Evolutionary conservation across 225 moss, liverwort and hornwort species (phyloP), one percentile per base, ranked within the genome.

Genomic region (Marchantia paleacea): DNA sequence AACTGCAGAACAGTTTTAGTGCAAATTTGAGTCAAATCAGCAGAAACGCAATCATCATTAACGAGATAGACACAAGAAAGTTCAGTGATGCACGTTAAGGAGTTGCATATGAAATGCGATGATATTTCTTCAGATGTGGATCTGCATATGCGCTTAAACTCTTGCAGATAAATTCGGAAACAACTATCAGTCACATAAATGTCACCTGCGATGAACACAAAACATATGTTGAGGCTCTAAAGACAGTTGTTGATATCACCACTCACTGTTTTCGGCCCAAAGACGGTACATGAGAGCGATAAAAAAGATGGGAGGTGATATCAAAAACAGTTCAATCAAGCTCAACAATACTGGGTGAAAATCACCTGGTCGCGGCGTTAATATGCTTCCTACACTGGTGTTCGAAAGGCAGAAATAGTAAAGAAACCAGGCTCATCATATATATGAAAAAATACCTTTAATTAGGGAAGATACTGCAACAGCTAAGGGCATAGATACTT

Each of bases 401-500:
- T 48, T 70, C 7, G 1, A 7, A 49, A 48, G 7, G 20, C 69
- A 39, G 7, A 18, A 70, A 19, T 66, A 28, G 12, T 19, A 70
- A 3, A 0, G 48, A 70, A 20, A 68, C 69, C 39, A 47, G 15
- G 48, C 16, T 70, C 28, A 12, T 10, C 10, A 2, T 58, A 6
- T 51, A n/a, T 7, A 19, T 52, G 11, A 69, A 70, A 39, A 30
- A 65, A 78, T 77, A 96, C 95, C 95, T 88, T 87, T 92, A n/a
- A 96, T 82, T 55, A 96, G 89, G 70, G 87, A 87, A 75, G 89
- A 88, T 80, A 94, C 88, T 57, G 96, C 90, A 78, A 89, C 85
- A 84, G 93, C 96, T 83, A 96, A 85, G 31, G 96, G 96, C 96
- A 96, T 96, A 31, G 81, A 79, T 64, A 87, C 72, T 57, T 53